Percentiles rank a stretch among this genome's conserved stretches.
These are phyloP conservation scores for Pseudogymnoascus verrucosus DNA, from an alignment of 2,329 filamentous ascomycete genomes.

Conservation along the genomic window DNA sequence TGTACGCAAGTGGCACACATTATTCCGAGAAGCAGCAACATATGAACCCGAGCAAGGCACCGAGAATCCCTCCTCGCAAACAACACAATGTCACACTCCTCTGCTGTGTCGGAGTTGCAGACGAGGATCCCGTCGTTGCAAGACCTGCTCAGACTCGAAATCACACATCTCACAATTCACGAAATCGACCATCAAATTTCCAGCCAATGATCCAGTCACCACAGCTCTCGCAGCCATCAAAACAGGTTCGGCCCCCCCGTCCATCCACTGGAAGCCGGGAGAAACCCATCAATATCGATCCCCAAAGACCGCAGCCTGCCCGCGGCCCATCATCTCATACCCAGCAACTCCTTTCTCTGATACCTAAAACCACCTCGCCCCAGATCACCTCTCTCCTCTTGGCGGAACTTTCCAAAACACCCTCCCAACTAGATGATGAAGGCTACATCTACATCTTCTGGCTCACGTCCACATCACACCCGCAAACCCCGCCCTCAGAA, in stretches of 20 bases:
- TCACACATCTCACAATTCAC: neutral
- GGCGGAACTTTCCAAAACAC: constrained; percentile 66
- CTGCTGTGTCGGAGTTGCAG: constrained; percentile 25
- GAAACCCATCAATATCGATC: neutral
- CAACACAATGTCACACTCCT: constrained; percentile 14
- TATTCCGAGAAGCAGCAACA: constrained; percentile 21
- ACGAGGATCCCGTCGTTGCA: constrained; percentile 14
- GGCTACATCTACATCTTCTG: constrained; percentile 99
- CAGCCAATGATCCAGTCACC: neutral
- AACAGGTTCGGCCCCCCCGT: neutral
- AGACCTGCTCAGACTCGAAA: constrained; percentile 3
- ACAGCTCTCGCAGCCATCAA: neutral
- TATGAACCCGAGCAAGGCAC: constrained; percentile 10
- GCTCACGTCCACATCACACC: constrained; percentile 63
- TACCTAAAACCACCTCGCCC: constrained; percentile 59
- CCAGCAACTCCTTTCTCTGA: constrained; percentile 52
- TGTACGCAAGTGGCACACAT: constrained; percentile 17
- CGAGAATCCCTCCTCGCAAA: neutral
- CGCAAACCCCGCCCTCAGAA: constrained; percentile 47
- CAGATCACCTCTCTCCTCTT: constrained; percentile 63
- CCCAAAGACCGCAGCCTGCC: constrained; percentile 18
- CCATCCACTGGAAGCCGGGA: neutral
- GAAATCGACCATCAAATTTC: constrained; percentile 13
- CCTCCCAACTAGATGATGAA: constrained; percentile 66
- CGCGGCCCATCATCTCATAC: constrained; percentile 28